Percentiles rank a stretch among this genome's conserved stretches.
Evolutionary conservation across 1,139 yeast species (phyloP).

Genomic region (Trichomonascaceae sp.): DNA sequence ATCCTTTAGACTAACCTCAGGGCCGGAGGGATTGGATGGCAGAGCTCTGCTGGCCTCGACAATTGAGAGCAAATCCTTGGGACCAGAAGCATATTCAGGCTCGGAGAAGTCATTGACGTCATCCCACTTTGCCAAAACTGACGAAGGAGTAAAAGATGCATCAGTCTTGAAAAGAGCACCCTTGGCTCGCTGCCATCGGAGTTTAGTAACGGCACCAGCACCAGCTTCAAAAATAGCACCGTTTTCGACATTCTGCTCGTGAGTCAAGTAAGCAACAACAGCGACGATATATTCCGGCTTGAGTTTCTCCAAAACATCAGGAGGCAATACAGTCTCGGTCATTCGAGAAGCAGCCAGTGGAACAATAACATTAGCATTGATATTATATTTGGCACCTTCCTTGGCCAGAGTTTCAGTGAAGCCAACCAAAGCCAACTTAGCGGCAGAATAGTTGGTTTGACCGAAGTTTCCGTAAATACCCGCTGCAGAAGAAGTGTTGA

Average conservation of each 20-base stretch:
- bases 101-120: constrained; percentile 59
- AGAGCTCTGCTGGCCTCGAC: constrained; percentile 29
- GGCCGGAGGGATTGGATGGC: constrained; percentile 50
- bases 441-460: constrained; percentile 93
- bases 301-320: constrained; percentile 71
- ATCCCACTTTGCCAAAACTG: constrained; percentile 64
- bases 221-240: constrained; percentile 89
- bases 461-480: constrained; percentile 97
- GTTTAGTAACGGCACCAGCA: constrained; percentile 87
- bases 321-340: constrained; percentile 89
- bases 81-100: constrained; percentile 57
- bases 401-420: constrained; percentile 91
- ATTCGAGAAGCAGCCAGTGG: constrained; percentile 94
- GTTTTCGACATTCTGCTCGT: constrained; percentile 51
- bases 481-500: constrained; percentile 94
- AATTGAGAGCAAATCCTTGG: constrained; percentile 34
- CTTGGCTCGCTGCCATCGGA: constrained; percentile 90
- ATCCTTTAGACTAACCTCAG: constrained; percentile 54
- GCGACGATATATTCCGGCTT: constrained; percentile 90
- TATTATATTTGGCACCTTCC: constrained; percentile 84
- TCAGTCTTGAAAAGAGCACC: constrained; percentile 84
- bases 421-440: constrained; percentile 84
- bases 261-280: constrained; percentile 72
- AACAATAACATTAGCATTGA: constrained; percentile 79
- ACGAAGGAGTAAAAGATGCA: constrained; percentile 73